A percentile compares a stretch with the other conserved stretches of the same genome.
phyloP scores from a whole-genome alignment of 345 rosid genomes.

The Microthlaspi erraticum region DNA sequence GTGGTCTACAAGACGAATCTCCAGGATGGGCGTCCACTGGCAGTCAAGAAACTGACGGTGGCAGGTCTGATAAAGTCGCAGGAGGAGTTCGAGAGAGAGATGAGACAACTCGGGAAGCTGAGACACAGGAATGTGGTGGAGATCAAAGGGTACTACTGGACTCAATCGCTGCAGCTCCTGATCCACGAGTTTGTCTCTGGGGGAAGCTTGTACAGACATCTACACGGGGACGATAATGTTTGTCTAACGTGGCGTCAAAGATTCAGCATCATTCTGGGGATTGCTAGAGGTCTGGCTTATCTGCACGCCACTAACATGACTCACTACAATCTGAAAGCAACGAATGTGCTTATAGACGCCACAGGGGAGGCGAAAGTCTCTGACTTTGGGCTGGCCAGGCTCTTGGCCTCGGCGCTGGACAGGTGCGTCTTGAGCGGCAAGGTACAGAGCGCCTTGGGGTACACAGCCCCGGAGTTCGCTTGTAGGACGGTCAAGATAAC shows the following conservation, averaged over 20 bases:
- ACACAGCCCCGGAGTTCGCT: conserved; percentile 99
- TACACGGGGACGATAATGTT: conserved; percentile 56
- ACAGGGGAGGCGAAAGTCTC: conserved; percentile 85
- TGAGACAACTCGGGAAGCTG: conserved; percentile 74
- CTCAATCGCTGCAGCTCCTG: conserved; percentile 81
- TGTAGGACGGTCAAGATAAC: conserved; percentile 96
- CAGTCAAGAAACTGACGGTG: conserved; percentile 91
- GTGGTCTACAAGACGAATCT: conserved; percentile 83
- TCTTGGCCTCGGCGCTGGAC: conserved; percentile 71
- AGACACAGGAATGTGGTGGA: conserved; percentile 75
- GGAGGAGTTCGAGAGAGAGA: conserved; percentile 87
- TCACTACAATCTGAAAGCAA: conserved; percentile 95
- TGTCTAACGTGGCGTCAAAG: conserved; percentile 85
- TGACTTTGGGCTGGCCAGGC: conserved; percentile 84
- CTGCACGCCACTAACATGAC: conserved; percentile 72
- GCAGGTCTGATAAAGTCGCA: conserved; percentile 85
- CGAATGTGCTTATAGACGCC: conserved; percentile 77
- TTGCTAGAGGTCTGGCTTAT: conserved; percentile 86
- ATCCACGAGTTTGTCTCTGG: conserved; percentile 74
- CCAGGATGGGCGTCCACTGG: conserved; percentile 79
- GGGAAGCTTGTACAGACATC: conserved; percentile 81
- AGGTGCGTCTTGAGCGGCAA: conserved; percentile 93
- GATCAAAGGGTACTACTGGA: conserved; percentile 96
- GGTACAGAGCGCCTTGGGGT: conserved; percentile 94
- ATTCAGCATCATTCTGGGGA: conserved; percentile 79